Base-by-base conservation (phyloP, 495 filamentous ascomycete genomes). In the Penicillium waksmanii region DNA sequence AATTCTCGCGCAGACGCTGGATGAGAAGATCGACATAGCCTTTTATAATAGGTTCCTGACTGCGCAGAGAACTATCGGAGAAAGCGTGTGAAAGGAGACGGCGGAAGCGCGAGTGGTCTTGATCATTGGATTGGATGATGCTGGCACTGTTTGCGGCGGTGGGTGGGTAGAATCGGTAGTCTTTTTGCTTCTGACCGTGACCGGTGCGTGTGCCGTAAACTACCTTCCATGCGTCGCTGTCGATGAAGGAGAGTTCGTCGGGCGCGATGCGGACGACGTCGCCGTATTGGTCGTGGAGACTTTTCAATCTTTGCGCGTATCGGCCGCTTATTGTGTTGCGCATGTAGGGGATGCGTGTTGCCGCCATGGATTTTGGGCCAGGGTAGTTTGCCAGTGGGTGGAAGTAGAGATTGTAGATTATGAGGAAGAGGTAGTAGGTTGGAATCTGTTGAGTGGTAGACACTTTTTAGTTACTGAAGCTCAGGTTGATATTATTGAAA, bases 21-120 rank as follows among this genome's bases (percentile, higher is more conserved):
- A 87, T 75, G 12, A 86, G 59, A 10, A 83, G 61, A 60, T 85
- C 73, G 4, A 75, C 66, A 51, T 80, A 82, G 15, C 48, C 51
- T n/a, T 74, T 74, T 35, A 82, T 68, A 19, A 82, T 66, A 6
- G 72, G 58, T 43, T 82, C 80, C 43, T 81, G 80, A 2, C 70
- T 61, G 12, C 72, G 73, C 60, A 82, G 49, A 1, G 72, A 67
- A 21, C 71, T 72, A 11, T 82, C 80, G 1, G 77, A 81, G 55
- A 87, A 86, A 7, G 77, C 84, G 54, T 82, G 80, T 0, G 82
- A 78, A 38, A 86, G 66, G 7, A 77, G 70, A 3, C 81, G 64
- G 7, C 82, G 69, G 21, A 82, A 61, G 40, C 68, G 57, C 0
- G 58, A 62, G 51, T 85, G 83, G 47, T 73, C 69, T 68, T 77